Evolutionary conservation across 2,329 filamentous ascomycete genomes (phyloP), one percentile per base, ranked within the genome.

Genomic region (Coniochaeta ligniaria): DNA sequence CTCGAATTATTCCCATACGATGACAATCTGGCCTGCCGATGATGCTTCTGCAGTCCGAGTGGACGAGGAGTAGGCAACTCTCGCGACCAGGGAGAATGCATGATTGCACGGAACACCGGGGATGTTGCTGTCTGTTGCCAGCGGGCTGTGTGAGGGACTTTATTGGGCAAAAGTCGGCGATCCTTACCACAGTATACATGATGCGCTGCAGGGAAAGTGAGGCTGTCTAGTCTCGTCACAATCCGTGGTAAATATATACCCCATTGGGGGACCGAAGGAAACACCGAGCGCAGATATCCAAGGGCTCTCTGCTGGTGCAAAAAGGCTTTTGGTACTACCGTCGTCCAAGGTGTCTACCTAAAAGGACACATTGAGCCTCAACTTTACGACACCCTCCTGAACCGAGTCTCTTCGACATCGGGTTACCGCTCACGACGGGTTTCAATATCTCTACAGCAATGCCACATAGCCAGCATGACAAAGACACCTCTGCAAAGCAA

Each of bases 381-480:
- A 52, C 2, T 12, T n/a, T 6, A 52, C 17, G 9, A 31, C 47
- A 17, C 11, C 47, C 26, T n/a, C 26, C 38, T 16, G 4, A 41
- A 41, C 11, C 3, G 38, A n/a, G 16, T 3, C 17, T 24, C 8
- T 17, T 47, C n/a, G 38, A 36, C 31, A 33, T 33, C 31, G 11
- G 17, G n/a, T 43, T n/a, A 20, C 22, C 11, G 12, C 43, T 47
- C 22, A 22, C 11, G 9, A 22, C 20, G 43, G 43, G n/a, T 24
- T 14, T 47, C 43, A 22, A 22, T 24, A 43, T 57, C 54, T 35
- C 28, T 22, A 57, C 33, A 45, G 56, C 35, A 26, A 58, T 58
- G 56, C 56, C 56, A 58, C 35, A 58, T 14, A 43, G 35, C 26
- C 56, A 45, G 8, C 56, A 31, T 58, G 56, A 22, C 56, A 58